phyloP scores from a whole-genome alignment of 2,329 filamentous ascomycete species.

The Diaporthe longicolla region DNA sequence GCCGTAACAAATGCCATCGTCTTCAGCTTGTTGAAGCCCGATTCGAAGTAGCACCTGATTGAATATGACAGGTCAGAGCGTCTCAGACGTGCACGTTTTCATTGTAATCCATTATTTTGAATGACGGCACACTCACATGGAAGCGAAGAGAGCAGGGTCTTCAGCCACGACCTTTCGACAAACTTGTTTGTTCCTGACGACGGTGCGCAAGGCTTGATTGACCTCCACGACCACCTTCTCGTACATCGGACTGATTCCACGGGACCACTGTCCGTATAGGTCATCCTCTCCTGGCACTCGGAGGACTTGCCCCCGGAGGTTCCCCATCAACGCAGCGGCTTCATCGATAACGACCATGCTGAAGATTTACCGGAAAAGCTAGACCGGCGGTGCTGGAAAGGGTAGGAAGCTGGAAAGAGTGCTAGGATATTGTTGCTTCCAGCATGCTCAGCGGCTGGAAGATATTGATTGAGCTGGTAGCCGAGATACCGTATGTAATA shows the following conservation, averaged over 20 bases:
- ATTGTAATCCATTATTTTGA: not conserved
- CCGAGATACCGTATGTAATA: too few species aligned
- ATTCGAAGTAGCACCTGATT: not conserved
- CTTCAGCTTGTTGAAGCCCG: not conserved
- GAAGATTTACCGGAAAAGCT: too few species aligned
- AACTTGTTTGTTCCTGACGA: not conserved
- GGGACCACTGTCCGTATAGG: not conserved
- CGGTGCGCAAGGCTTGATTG: not conserved
- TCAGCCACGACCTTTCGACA: not conserved
- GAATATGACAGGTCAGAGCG: not conserved
- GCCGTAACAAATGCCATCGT: not conserved
- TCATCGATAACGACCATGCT: not conserved
- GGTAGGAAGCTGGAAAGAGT: too few species aligned
- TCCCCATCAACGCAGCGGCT: not conserved
- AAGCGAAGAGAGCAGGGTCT: not conserved
- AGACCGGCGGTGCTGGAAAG: too few species aligned
- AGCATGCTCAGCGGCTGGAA: too few species aligned
- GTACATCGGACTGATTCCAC: not conserved
- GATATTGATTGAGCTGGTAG: too few species aligned
- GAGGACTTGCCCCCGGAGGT: not conserved
- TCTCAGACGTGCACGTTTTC: not conserved
- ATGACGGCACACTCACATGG: not conserved
- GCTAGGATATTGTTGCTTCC: too few species aligned
- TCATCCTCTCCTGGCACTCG: not conserved
- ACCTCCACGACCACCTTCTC: not conserved